Conservation (phyloP, 345 rosid genomes). For the Moricandia arvensis region DNA sequence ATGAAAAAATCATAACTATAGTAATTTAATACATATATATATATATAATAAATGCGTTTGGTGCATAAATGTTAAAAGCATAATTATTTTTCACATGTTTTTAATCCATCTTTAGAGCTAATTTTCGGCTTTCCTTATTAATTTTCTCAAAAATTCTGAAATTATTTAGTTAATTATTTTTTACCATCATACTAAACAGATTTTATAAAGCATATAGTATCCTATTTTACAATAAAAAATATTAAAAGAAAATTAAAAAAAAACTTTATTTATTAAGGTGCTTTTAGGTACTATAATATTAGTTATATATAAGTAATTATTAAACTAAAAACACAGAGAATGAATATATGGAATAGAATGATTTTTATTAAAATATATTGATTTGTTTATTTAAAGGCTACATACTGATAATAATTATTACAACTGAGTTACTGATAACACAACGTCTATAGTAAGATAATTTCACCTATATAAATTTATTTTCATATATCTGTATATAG, state of each 20-base stretch:
- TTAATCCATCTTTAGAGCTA: too few relatives aligned
- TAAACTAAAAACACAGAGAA: neutral
- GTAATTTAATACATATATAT: too few relatives aligned
- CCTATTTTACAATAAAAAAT: neutral
- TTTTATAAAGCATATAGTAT: too few relatives aligned
- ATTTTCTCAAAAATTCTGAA: neutral
- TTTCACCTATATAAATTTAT: neutral
- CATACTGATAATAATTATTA: neutral
- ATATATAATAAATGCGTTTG: too few relatives aligned
- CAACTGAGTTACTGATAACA: neutral
- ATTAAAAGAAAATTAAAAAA: neutral
- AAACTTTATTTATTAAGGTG: neutral
- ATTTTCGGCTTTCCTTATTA: neutral
- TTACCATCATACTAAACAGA: neutral
- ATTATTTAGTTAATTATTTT: too few relatives aligned
- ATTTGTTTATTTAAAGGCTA: neutral
- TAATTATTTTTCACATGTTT: too few relatives aligned
- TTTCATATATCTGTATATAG: neutral
- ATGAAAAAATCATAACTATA: too few relatives aligned
- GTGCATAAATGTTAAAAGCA: too few relatives aligned
- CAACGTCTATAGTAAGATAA: neutral
- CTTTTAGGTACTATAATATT: neutral
- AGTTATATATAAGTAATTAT: neutral
- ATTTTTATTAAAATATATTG: neutral
- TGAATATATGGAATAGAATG: neutral